Evolutionary conservation across 2,329 filamentous ascomycete genomes (phyloP), one percentile per base, ranked within the genome.

Genomic region (Paradendryphiella salina): DNA sequence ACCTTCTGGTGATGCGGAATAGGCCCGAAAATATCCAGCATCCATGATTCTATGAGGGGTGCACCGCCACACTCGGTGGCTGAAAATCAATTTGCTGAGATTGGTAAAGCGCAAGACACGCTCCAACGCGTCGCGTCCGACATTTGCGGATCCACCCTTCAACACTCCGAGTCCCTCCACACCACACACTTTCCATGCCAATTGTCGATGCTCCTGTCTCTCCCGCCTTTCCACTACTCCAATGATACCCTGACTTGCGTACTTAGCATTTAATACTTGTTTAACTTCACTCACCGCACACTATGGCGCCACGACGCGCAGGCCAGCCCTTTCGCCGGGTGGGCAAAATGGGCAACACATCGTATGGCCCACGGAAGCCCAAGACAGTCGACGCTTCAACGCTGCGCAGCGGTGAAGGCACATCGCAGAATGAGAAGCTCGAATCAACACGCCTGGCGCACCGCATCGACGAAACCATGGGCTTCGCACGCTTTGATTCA

Each of bases 381-480:
- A 89, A 89, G 67, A 95, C 90, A 4, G 89, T 97, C 60, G 85
- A 93, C 50, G 85, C 89, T 28, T 86, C 87, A 6, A 84, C 85
- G 20, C 77, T 88, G 40, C 81, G 88, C 35, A 84, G 88, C 48
- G 85, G 85, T 46, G 95, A 99, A 78, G 87, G 84, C 44, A 97
- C 91, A 1, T 95, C 92, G 6, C 85, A 90, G 65, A 90, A 96
- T 79, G 94, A 99, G 75, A 95, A 90, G 74, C 85, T 90, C 76
- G 92, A 99, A 76, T 86, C 90, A 31, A 87, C 86, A 38, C 85
- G 85, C 48, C 83, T 96, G 43, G 90, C 90, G 26, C 85, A 96
- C 75, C 84, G 81, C 66, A 96, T 99, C 70, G 95, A 99, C 77
- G 94, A 97, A 77, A 82, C 83, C 56, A 94, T 97, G 85, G 95